phyloP scores from a whole-genome alignment of 495 filamentous ascomycete genomes.

The Penicillium cosmopolitanum region DNA sequence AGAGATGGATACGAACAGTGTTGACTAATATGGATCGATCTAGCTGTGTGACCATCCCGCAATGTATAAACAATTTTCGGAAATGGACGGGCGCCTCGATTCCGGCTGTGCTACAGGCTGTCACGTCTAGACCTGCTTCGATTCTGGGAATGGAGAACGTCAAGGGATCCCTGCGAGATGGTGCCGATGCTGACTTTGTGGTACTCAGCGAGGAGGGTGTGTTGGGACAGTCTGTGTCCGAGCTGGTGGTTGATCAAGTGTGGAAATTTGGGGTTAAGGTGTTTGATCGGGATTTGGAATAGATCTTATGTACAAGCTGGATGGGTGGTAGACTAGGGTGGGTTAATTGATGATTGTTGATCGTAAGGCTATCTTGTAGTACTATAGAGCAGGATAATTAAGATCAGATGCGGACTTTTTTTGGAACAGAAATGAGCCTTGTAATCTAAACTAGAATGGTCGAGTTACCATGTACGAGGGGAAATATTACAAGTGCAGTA shows the following conservation, averaged over 20 bases:
- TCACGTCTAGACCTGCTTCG: conserved; percentile 68
- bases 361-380: no score
- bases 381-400: no score
- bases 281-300: conserved; percentile 1
- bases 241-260: conserved; percentile 60
- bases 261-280: conserved; percentile 64
- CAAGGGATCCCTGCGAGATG: conserved; percentile 63
- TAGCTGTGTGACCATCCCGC: conserved; percentile 62
- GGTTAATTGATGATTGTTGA: no score
- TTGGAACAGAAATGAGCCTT: no score
- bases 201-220: conserved; percentile 51
- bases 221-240: conserved; percentile 24
- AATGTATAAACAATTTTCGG: conserved; percentile 71
- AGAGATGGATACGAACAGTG: neutral
- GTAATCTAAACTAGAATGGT: neutral
- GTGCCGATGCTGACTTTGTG: conserved; percentile 75
- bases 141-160: conserved; percentile 55
- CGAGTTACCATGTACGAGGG: no score
- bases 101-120: conserved; percentile 58
- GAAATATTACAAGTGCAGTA: no score
- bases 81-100: conserved; percentile 61
- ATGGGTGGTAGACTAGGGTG: neutral
- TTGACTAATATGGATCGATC: neutral
- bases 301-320: neutral
- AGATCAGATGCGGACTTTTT: no score